Evolutionary conservation across 2,329 filamentous ascomycete genomes (phyloP).

Genomic region (Phoma herbarum): DNA sequence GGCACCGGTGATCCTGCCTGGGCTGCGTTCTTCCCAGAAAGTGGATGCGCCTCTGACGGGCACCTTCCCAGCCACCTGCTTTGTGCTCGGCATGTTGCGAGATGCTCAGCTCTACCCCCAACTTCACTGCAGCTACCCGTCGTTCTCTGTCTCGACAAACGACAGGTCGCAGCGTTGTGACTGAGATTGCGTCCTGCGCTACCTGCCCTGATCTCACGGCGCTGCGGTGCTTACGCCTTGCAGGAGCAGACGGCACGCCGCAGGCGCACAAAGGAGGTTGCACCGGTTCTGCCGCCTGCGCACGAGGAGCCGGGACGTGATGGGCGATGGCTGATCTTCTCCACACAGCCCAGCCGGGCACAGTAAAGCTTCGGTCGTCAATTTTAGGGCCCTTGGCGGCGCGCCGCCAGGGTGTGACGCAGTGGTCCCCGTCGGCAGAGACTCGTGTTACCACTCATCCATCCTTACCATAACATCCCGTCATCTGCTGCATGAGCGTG

Average conservation of each 20-base stretch:
- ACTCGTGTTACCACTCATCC: conserved; percentile 43
- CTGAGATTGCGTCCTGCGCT: conserved; percentile 6
- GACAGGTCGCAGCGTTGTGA: background rate
- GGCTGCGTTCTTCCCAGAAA: conserved; percentile 5
- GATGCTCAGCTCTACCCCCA: conserved; percentile 2
- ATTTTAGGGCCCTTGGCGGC: conserved; percentile 39
- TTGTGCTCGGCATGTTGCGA: conserved; percentile 2
- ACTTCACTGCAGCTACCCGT: conserved; percentile 8
- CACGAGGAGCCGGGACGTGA: conserved; percentile 26
- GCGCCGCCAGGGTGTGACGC: conserved; percentile 35
- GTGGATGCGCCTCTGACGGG: conserved; percentile 11
- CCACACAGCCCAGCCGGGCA: conserved; percentile 35
- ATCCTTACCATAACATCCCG: conserved; percentile 42
- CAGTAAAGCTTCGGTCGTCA: conserved; percentile 46
- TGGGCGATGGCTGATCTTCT: conserved; percentile 36
- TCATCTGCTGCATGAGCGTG: conserved; percentile 44
- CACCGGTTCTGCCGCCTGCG: conserved; percentile 16
- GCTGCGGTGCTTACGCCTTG: conserved; percentile 20
- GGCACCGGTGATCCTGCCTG: conserved; percentile 10
- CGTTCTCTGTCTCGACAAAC: background rate
- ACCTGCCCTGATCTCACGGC: conserved; percentile 6
- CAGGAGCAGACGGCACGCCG: conserved; percentile 16
- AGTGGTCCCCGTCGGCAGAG: conserved; percentile 43
- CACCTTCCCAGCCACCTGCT: conserved; percentile 14
- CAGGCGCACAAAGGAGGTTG: conserved; percentile 19